phyloP scores from a whole-genome alignment of 805 yeast genomes.

The Alloascoidea africana region DNA sequence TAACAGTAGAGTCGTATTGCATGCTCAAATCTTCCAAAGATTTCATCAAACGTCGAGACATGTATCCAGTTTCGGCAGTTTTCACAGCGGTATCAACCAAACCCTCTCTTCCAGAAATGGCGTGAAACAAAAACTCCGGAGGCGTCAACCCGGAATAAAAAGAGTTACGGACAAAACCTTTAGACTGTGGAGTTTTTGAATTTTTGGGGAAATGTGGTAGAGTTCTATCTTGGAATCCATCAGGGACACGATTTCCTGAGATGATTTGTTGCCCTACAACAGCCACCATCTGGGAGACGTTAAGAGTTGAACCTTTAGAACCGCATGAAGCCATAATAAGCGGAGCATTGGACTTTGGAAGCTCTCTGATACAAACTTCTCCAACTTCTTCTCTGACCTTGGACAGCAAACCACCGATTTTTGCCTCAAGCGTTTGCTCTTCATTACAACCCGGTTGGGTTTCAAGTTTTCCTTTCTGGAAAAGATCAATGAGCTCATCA shows the following conservation, averaged over 20 bases:
- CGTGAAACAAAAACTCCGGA: slow-evolving; percentile 95
- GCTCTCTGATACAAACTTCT: slow-evolving; percentile 87
- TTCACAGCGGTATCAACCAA: slow-evolving; percentile 98
- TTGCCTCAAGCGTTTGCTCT: slow-evolving; percentile 95
- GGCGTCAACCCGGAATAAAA: slow-evolving; percentile 90
- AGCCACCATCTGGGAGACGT: slow-evolving; percentile 99
- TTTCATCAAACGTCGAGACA: slow-evolving; percentile 96
- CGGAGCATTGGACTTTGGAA: slow-evolving; percentile 87
- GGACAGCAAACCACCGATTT: slow-evolving; percentile 89
- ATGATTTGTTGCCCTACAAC: slow-evolving; percentile 99
- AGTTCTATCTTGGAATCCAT: slow-evolving; percentile 98
- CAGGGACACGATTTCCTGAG: slow-evolving; percentile 97
- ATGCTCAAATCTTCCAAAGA: slow-evolving; percentile 92
- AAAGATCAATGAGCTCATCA: slow-evolving; percentile 74
- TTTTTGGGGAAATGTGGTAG: slow-evolving; percentile 92
- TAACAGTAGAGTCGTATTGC: slow-evolving; percentile 84
- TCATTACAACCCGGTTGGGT: slow-evolving; percentile 99
- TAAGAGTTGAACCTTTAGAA: slow-evolving; percentile 93
- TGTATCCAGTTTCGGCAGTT: slow-evolving; percentile 98
- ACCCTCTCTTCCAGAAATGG: slow-evolving; percentile 99
- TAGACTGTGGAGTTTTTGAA: slow-evolving; percentile 94
- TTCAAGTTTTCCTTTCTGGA: slow-evolving; percentile 76
- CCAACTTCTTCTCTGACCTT: slow-evolving; percentile 99
- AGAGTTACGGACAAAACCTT: slow-evolving; percentile 94
- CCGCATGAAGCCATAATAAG: slow-evolving; percentile 99